phyloP scores from a whole-genome alignment of 2,329 filamentous ascomycete species.

The Fusarium papillatum region DNA sequence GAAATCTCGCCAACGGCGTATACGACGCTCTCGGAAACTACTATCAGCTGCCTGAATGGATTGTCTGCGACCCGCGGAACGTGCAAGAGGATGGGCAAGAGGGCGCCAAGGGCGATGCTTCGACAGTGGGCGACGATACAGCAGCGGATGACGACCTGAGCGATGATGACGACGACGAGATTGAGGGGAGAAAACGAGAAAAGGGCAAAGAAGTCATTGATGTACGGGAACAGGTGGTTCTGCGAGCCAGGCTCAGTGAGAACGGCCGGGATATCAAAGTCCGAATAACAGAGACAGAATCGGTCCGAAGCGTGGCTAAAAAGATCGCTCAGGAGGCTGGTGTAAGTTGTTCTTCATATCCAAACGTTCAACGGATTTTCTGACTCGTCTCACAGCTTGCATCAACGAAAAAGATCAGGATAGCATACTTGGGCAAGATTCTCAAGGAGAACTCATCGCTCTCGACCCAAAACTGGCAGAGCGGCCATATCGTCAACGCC shows the following conservation, averaged over 20 bases:
- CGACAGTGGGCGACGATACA: constrained; percentile 53
- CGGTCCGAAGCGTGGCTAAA: constrained; percentile 72
- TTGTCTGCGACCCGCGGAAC: constrained; percentile 76
- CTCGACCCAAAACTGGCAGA: constrained; percentile 79
- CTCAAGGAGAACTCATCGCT: constrained; percentile 78
- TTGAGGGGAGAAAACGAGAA: constrained; percentile 61
- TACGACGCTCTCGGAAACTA: constrained; percentile 80
- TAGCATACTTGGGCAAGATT: constrained; percentile 87
- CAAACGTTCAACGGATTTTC: background rate
- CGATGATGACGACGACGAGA: constrained; percentile 50
- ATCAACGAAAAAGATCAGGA: constrained; percentile 70
- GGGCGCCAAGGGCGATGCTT: constrained; percentile 49
- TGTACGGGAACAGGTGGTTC: constrained; percentile 66
- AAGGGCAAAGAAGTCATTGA: constrained; percentile 71
- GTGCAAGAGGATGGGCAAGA: constrained; percentile 55
- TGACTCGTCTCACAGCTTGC: constrained; percentile 62
- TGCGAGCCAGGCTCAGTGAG: constrained; percentile 76
- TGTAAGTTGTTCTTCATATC: constrained; percentile 60
- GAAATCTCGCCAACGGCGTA: constrained; percentile 77
- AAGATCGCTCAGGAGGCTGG: constrained; percentile 74
- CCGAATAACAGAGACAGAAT: constrained; percentile 69
- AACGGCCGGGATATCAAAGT: constrained; percentile 74
- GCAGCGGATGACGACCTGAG: constrained; percentile 57
- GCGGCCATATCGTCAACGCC: constrained; percentile 82
- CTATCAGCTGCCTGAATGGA: constrained; percentile 77